Evolutionary conservation across 257 asterid species (phyloP).

Genomic region (Scutellaria barbata): DNA sequence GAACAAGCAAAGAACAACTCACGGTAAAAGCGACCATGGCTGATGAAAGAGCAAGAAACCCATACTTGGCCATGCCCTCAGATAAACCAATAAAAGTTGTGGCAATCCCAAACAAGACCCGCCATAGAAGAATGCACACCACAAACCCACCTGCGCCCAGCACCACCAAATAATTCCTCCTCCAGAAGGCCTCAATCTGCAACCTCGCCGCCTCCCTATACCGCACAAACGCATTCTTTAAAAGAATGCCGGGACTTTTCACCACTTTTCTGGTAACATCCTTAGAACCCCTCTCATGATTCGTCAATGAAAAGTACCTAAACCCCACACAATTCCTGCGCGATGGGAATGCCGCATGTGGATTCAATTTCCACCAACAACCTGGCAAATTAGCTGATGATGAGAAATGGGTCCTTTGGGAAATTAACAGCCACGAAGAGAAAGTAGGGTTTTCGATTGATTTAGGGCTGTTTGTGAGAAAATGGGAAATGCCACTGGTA

Average conservation of each 20-base stretch:
- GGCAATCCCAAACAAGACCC: constrained; percentile 87
- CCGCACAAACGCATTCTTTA: constrained; percentile 50
- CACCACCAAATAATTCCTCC: constrained; percentile 67
- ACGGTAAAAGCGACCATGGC: constrained; percentile 88
- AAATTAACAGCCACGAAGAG: constrained; percentile 46
- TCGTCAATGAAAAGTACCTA: constrained; percentile 59
- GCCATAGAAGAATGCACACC: constrained; percentile 86
- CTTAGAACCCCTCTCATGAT: constrained; percentile 47
- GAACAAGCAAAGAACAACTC: constrained; percentile 51
- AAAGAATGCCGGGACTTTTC: constrained; percentile 50
- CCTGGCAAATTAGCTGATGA: constrained; percentile 45
- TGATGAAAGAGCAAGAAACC: constrained; percentile 88
- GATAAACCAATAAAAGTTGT: constrained; percentile 75
- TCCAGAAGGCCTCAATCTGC: constrained; percentile 93
- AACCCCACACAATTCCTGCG: constrained; percentile 47
- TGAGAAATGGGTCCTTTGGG: constrained; percentile 51
- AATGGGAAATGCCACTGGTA: constrained; percentile 52
- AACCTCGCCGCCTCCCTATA: constrained; percentile 72
- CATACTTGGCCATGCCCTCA: constrained; percentile 97
- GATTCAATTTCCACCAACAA: constrained; percentile 40
- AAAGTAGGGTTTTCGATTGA: constrained; percentile 43
- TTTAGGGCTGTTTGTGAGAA: constrained; percentile 45
- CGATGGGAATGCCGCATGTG: constrained; percentile 37
- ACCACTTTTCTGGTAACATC: constrained; percentile 44
- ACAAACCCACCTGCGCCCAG: constrained; percentile 79